phyloP scores from a whole-genome alignment of 2,329 filamentous ascomycete species.

The Sarocladium kiliense region DNA sequence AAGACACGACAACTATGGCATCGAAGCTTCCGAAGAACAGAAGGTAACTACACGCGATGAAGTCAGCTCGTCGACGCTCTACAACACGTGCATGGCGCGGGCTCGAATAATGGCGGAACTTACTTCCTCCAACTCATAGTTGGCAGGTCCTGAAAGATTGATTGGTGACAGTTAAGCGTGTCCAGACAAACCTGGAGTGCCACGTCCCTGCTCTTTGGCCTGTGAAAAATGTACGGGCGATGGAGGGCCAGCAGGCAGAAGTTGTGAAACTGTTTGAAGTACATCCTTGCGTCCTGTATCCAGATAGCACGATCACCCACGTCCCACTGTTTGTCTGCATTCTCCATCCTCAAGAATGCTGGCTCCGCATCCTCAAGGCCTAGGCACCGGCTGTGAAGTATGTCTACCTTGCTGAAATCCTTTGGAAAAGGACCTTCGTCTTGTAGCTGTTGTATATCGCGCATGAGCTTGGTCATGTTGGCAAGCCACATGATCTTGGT shows the following conservation, averaged over 20 bases:
- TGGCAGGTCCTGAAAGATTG: conserved; percentile 41
- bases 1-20: conserved; percentile 55
- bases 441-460: conserved; percentile 51
- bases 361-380: conserved; percentile 45
- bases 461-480: conserved; percentile 41
- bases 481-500: conserved; percentile 48
- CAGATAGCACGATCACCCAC: conserved; percentile 46
- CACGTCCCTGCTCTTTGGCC: conserved; percentile 45
- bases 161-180: conserved; percentile 50
- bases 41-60: conserved; percentile 32
- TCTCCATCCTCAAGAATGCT: conserved; percentile 46
- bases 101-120: conserved; percentile 12
- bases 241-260: conserved; percentile 57
- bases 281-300: conserved; percentile 41
- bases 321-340: conserved; percentile 55
- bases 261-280: conserved; percentile 41
- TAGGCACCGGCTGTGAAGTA: conserved; percentile 45
- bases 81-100: not conserved
- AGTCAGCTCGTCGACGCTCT: not conserved
- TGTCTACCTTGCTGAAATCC: conserved; percentile 48
- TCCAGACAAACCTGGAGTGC: conserved; percentile 50
- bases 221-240: conserved; percentile 57
- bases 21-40: conserved; percentile 62
- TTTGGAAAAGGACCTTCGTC: conserved; percentile 50
- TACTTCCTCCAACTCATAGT: conserved; percentile 43